A percentile compares a stretch with the other conserved stretches of the same genome.
Evolutionary conservation across 805 yeast species (phyloP).

Genomic region (Saccharomyces eubayanus): DNA sequence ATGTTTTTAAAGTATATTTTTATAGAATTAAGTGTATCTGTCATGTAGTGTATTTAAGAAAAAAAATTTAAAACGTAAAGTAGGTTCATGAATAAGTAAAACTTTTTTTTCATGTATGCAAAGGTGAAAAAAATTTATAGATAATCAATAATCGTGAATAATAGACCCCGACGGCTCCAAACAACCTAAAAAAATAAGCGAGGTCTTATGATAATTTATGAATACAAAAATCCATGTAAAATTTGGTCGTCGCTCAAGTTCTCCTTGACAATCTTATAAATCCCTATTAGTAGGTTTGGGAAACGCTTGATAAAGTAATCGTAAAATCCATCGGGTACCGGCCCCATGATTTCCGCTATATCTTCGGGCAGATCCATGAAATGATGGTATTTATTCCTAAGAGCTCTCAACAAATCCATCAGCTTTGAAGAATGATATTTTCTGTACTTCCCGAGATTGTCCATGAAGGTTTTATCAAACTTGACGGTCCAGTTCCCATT

Average conservation of each 20-base stretch:
- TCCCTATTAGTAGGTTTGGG: constrained; percentile 70
- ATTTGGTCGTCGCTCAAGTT: constrained; percentile 58
- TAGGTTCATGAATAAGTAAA: background rate
- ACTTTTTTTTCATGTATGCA: background rate
- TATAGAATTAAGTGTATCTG: background rate
- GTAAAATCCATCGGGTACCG: constrained; percentile 80
- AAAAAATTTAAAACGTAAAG: background rate
- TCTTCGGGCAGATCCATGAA: constrained; percentile 76
- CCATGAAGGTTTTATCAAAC: constrained; percentile 66
- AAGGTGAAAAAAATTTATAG: background rate
- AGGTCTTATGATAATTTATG: background rate
- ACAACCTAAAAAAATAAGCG: background rate
- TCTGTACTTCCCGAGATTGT: constrained; percentile 82
- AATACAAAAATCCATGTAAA: constrained; percentile 38
- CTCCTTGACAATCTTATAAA: constrained; percentile 53
- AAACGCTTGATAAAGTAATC: constrained; percentile 64
- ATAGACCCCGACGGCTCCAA: background rate
- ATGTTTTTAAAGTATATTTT: background rate
- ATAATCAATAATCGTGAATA: background rate
- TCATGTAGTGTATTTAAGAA: background rate
- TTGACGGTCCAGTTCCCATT: constrained; percentile 67
- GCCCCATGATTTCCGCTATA: constrained; percentile 58
- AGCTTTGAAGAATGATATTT: constrained; percentile 72
- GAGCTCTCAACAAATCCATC: constrained; percentile 79
- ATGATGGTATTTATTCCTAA: constrained; percentile 92